phyloP scores from a whole-genome alignment of 1,139 yeast species.

The Lodderomyces theae region DNA sequence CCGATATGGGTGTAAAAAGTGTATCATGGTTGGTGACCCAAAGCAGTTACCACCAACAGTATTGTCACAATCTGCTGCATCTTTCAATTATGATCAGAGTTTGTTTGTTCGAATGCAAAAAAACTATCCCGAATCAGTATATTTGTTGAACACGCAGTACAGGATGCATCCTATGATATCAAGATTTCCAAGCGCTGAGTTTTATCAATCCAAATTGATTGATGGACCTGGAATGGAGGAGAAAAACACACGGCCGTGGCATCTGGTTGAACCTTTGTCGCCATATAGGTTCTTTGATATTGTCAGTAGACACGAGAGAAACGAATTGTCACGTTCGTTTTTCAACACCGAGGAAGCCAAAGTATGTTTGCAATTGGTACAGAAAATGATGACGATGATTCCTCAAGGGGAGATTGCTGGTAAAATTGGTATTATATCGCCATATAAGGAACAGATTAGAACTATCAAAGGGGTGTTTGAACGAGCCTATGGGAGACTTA shows the following conservation, averaged over 20 bases:
- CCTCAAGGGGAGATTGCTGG: conserved; percentile 61
- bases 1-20: conserved; percentile 84
- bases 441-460: conserved; percentile 84
- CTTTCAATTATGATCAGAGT: conserved; percentile 81
- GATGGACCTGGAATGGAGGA: conserved; percentile 74
- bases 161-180: conserved; percentile 98
- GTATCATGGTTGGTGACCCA: conserved; percentile 99
- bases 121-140: conserved; percentile 56
- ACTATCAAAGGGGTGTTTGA: conserved; percentile 57
- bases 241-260: conserved; percentile 75
- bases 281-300: conserved; percentile 85
- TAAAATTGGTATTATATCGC: conserved; percentile 86
- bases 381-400: conserved; percentile 47
- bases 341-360: conserved; percentile 69
- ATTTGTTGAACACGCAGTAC: conserved; percentile 88
- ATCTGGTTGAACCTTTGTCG: conserved; percentile 45
- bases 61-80: conserved; percentile 84
- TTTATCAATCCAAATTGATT: conserved; percentile 66
- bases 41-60: conserved; percentile 98
- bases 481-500: conserved; percentile 57
- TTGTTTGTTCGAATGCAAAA: conserved; percentile 92
- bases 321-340: conserved; percentile 63
- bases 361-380: conserved; percentile 69
- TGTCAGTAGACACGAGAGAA: conserved; percentile 59
- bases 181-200: conserved; percentile 77